A percentile compares a stretch with the other conserved stretches of the same genome.
phyloP scores from a whole-genome alignment of 2,329 filamentous ascomycete species.

The Colletotrichum sidae region DNA sequence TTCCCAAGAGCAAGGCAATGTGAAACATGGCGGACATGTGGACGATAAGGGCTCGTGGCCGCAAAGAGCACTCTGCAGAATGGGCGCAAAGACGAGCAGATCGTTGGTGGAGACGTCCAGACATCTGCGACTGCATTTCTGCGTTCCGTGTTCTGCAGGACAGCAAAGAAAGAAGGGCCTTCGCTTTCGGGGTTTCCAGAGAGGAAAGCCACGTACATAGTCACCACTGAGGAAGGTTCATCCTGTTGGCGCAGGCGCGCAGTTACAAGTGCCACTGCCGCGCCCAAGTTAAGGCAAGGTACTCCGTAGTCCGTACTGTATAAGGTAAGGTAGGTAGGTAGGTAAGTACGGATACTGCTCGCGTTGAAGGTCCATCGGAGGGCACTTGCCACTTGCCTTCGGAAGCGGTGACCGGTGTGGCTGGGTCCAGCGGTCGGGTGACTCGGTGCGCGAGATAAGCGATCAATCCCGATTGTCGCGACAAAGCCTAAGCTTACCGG shows the following conservation, averaged over 20 bases:
- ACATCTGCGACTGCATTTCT: constrained; percentile 12
- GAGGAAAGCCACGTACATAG: too few species aligned
- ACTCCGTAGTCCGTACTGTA: too few species aligned
- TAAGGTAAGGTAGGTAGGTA: too few species aligned
- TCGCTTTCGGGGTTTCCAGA: constrained; percentile 12
- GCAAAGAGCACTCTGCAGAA: constrained; percentile 20
- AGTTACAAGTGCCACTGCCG: too few species aligned
- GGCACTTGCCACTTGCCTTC: background rate
- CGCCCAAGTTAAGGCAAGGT: too few species aligned
- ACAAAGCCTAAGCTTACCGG: constrained; percentile 9
- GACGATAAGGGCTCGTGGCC: constrained; percentile 20
- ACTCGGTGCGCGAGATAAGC: constrained; percentile 33
- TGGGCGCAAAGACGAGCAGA: background rate
- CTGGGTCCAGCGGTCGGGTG: constrained; percentile 28
- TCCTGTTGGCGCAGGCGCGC: background rate
- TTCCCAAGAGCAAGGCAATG: constrained; percentile 11
- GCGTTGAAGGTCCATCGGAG: too few species aligned
- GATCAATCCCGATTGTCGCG: constrained; percentile 16
- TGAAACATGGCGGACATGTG: constrained; percentile 12
- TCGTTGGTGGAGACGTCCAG: constrained; percentile 14
- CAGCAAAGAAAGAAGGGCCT: background rate
- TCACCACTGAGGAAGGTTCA: constrained; percentile 9
- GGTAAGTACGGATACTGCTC: too few species aligned
- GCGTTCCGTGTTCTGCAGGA: background rate
- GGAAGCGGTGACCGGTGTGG: constrained; percentile 26